Evolutionary conservation across 1,139 yeast genomes (phyloP), one percentile per base, ranked within the genome.

Genomic region (Suhomyces atakaporum): DNA sequence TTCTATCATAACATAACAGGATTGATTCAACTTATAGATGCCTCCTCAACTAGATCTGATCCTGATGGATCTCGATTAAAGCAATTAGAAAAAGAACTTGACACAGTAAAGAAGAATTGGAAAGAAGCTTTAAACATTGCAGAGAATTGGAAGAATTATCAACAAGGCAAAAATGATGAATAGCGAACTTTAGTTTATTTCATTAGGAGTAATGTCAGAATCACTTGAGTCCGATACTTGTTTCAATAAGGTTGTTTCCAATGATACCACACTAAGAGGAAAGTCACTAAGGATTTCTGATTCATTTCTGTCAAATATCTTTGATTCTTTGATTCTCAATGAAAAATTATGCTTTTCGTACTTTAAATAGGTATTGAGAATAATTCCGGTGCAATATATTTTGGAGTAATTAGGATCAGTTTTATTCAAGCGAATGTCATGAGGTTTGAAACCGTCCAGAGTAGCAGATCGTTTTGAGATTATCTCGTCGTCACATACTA

Each of bases 41-140:
- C 42, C 10, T 25, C 33, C 21, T 30, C 29, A n/a, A 27, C 19
- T 22, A 36, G 16, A 21, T 33, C 24, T 19, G 45, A 34, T 9
- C 21, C 38, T 5, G 46, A 42, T 16, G 40, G 38, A 4, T 29
- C 42, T 18, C 47, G 55, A 24, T 50, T 60, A 25, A 53, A 53
- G 19, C 58, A 57, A 34, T 54, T 73, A 33, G 58, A 59, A 39
- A 55, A 54, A 12, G 75, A 74, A 39, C 58, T 73, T 36, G 64
- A 61, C 18, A 43, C 47, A 7, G 62, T 72, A 35, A 62, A 62
- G 16, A 52, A 57, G 27, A 73, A 71, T 43, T 66, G 77, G 68
- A 60, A 69, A 33, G 66, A 64, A 28, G 75, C 79, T 0, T 55
- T 73, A 42, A 65, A 62, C 31, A 69, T 76, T 1, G 60, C 71